Evolutionary conservation across 179 eudicot genomes (phyloP).

Genomic region (Camellia oleifera): DNA sequence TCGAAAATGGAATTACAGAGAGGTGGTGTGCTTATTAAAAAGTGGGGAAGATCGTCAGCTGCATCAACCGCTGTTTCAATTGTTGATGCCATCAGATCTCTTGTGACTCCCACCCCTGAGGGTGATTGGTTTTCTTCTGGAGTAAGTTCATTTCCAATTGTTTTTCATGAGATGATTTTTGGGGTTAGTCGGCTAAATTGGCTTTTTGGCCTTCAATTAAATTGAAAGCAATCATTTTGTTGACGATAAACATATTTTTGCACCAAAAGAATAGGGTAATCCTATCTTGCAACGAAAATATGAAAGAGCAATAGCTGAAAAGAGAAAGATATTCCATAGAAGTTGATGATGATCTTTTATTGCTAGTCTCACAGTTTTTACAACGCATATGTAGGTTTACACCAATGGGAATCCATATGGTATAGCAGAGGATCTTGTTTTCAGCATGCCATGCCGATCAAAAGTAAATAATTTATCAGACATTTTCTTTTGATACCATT

Average conservation of each 20-base stretch:
- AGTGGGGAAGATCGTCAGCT: slow-evolving; percentile 99
- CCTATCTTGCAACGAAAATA: neutral
- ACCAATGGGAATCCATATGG: slow-evolving; percentile 93
- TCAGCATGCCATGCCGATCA: slow-evolving; percentile 98
- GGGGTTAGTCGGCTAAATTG: neutral
- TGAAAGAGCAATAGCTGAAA: neutral
- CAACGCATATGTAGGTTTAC: slow-evolving; percentile 54
- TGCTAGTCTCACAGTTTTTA: neutral
- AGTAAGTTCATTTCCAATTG: slow-evolving; percentile 43
- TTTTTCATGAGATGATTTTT: neutral
- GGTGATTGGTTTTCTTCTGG: slow-evolving; percentile 99
- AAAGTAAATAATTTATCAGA: slow-evolving; percentile 40
- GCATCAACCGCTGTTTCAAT: slow-evolving; percentile 96
- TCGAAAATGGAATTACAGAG: slow-evolving; percentile 45
- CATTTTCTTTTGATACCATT: neutral
- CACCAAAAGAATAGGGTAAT: neutral
- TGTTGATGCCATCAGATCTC: slow-evolving; percentile 87
- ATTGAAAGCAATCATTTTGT: neutral
- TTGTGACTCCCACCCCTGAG: slow-evolving; percentile 87
- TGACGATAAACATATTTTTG: neutral
- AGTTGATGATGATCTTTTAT: neutral
- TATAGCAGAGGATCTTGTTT: slow-evolving; percentile 84
- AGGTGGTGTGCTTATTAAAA: slow-evolving; percentile 84
- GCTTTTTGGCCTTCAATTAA: neutral
- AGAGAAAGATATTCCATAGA: neutral